A percentile compares a stretch with the other conserved stretches of the same genome.
Evolutionary conservation across 1,284 basidiomycete genomes (phyloP).

Genomic region (Ustilago nuda): DNA sequence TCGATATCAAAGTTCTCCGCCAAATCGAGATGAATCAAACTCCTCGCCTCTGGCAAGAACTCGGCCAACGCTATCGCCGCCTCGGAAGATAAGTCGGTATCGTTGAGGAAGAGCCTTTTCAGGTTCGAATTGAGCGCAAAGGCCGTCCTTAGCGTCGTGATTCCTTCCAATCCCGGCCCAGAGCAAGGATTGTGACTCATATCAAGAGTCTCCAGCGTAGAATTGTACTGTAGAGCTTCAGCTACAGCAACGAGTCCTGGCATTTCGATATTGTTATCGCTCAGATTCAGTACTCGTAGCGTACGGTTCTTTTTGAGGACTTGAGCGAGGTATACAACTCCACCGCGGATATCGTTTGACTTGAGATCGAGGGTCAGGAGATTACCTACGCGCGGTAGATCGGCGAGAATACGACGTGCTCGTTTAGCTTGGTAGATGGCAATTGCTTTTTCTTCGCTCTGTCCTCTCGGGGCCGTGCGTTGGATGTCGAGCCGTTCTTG

Average conservation of each 20-base stretch:
- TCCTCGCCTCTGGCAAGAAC: slow-evolving; percentile 89
- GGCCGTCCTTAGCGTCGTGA: slow-evolving; percentile 76
- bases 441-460: slow-evolving; percentile 55
- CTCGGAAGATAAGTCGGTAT: slow-evolving; percentile 82
- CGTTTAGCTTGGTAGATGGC: slow-evolving; percentile 54
- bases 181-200: slow-evolving; percentile 92
- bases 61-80: slow-evolving; percentile 95
- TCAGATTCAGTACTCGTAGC: slow-evolving; percentile 89
- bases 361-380: slow-evolving; percentile 89
- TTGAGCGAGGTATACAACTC: slow-evolving; percentile 90
- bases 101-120: slow-evolving; percentile 89
- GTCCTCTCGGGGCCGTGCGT: slow-evolving; percentile 16
- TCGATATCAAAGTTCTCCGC: slow-evolving; percentile 75
- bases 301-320: slow-evolving; percentile 95
- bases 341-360: slow-evolving; percentile 85
- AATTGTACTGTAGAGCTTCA: slow-evolving; percentile 95
- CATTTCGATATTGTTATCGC: slow-evolving; percentile 91
- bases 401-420: slow-evolving; percentile 70
- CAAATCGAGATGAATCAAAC: slow-evolving; percentile 81
- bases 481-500: slow-evolving; percentile 38
- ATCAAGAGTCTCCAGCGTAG: slow-evolving; percentile 91
- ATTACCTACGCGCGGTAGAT: slow-evolving; percentile 83
- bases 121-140: slow-evolving; percentile 92
- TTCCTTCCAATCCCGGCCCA: slow-evolving; percentile 83
- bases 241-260: slow-evolving; percentile 83